Base-by-base conservation (phyloP, 2,329 filamentous ascomycete species). In the Botrytis aclada region DNA sequence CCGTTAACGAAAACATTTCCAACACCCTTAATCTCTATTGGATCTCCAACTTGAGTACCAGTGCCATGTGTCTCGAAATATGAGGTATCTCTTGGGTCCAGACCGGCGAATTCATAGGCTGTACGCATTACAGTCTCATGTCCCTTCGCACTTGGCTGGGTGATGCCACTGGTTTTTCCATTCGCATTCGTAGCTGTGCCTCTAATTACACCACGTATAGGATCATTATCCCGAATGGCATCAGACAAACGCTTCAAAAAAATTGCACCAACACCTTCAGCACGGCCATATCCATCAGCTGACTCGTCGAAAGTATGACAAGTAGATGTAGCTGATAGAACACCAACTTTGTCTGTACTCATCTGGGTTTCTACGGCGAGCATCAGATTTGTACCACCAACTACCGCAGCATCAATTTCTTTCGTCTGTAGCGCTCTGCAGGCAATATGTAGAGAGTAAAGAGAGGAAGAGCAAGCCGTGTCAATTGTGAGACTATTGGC, bases 401-500 rank as follows among this genome's bases (percentile, higher is more conserved):
- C 78, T 34, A 80, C 32, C 0, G 86, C 77, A 29, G 71, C 60
- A 1, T 73, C 45, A 0, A 79, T 82, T 45, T 85, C 83, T 8
- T 83, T 82, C 1, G 80, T 77, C 1, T 83, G 82, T 6, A 87
- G 76, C 58, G 80, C 81, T 41, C 83, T 78, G 10, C 84, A 81
- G 0, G 83, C 84, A 43, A 81, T 78, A 74, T 86, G 84, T 0
- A 86, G 74, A 8, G 82, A 82, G 2, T 82, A 80, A 29, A 86
- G 69, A n/a, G 82, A 81, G 3, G 82, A 82, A 25, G 84, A 85
- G 77, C 84, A 86, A 37, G 82, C 84, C 32, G 84, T 85, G 67
- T 85, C 82, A 16, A 86, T 80, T 7, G 83, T 84, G 74, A 85
- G 80, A 41, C 81, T 82, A 12, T 9, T 29, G 8, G 16, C 12